Evolutionary conservation across 108 stramenopile species (phyloP).

Genomic region (Cyclotella sp.): DNA sequence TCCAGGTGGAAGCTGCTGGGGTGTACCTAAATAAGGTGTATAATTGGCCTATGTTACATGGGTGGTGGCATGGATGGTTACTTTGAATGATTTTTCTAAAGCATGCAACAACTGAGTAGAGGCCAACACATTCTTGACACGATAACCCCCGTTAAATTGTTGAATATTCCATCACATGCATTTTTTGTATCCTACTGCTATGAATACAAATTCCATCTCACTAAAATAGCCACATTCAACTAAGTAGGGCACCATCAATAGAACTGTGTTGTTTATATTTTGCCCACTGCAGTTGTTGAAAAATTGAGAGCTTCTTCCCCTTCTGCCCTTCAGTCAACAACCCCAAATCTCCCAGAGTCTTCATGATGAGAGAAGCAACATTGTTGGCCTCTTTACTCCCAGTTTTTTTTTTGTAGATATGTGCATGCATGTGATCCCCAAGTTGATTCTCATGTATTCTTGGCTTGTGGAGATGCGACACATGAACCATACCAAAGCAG

Average conservation of each 20-base stretch:
- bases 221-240: not conserved
- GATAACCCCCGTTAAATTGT: no score
- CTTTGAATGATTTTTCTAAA: not conserved
- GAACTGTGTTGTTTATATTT: not conserved
- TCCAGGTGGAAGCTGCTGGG: no score
- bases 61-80: not conserved
- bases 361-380: not conserved
- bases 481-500: not conserved
- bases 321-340: not conserved
- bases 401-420: not conserved
- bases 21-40: no score
- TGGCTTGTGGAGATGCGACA: not conserved
- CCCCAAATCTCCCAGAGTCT: not conserved
- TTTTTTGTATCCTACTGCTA: not conserved
- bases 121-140: not conserved
- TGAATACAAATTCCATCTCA: not conserved
- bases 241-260: not conserved
- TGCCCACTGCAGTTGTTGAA: not conserved
- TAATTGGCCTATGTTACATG: no score
- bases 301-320: not conserved
- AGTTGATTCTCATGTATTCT: not conserved
- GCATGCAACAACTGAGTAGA: not conserved
- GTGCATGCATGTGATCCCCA: not conserved
- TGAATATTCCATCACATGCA: no score
- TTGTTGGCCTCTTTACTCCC: not conserved